Percentiles rank a stretch among this genome's conserved stretches.
phyloP scores from a whole-genome alignment of 2,329 filamentous ascomycete genomes.

The Lachnellula cervina region DNA sequence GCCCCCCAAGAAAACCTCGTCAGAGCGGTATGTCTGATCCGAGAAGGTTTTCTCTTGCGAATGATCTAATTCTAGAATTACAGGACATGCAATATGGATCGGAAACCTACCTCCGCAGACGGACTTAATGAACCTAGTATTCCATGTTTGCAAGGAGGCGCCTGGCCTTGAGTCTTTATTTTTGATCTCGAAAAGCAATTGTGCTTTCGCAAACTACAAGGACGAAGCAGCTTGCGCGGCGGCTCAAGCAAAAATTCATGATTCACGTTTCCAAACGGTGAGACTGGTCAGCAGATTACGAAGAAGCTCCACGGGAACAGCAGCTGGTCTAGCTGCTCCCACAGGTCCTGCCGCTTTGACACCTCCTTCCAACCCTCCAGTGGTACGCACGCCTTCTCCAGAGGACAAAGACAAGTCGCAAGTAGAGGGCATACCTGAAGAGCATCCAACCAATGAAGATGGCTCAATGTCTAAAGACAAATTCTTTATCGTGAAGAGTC shows the following conservation, averaged over 20 bases:
- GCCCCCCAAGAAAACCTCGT: slow-evolving; percentile 52
- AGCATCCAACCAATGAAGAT: slow-evolving; percentile 5
- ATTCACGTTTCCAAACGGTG: slow-evolving; percentile 82
- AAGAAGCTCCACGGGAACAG: slow-evolving; percentile 42
- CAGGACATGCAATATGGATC: slow-evolving; percentile 91
- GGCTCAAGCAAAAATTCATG: slow-evolving; percentile 81
- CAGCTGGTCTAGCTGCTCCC: slow-evolving; percentile 24
- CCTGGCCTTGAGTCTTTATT: slow-evolving; percentile 82
- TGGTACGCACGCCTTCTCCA: slow-evolving; percentile 23
- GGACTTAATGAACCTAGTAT: slow-evolving; percentile 76
- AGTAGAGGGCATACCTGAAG: slow-evolving; percentile 6
- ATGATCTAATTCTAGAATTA: slow-evolving; percentile 39
- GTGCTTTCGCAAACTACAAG: slow-evolving; percentile 92
- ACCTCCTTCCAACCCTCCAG: slow-evolving; percentile 18
- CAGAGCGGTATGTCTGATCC: slow-evolving; percentile 51
- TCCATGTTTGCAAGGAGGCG: slow-evolving; percentile 77
- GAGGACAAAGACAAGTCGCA: slow-evolving; percentile 32
- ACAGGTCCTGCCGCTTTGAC: slow-evolving; percentile 29
- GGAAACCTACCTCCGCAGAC: slow-evolving; percentile 87
- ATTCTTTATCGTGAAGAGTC: slow-evolving; percentile 89
- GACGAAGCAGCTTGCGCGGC: slow-evolving; percentile 69
- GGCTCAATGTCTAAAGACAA: slow-evolving; percentile 51
- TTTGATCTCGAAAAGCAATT: slow-evolving; percentile 94
- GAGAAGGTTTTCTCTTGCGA: slow-evolving; percentile 1
- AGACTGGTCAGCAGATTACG: slow-evolving; percentile 80